phyloP scores from a whole-genome alignment of 1,139 yeast species.

The Saccharomycopsis crataegensis region DNA sequence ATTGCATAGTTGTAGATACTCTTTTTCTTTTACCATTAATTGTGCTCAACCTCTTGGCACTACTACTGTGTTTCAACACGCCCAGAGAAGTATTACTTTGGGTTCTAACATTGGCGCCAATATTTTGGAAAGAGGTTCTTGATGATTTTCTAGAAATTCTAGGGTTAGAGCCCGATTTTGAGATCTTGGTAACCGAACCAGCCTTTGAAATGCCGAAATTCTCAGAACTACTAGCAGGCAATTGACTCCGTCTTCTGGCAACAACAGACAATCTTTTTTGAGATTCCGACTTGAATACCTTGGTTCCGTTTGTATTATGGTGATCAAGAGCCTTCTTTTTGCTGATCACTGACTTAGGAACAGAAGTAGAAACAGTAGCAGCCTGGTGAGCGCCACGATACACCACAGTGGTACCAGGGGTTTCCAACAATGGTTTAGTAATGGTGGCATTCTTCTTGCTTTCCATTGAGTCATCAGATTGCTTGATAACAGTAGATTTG shows the following conservation, averaged over 20 bases:
- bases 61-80: neutral
- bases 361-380: too few species aligned
- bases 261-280: too few species aligned
- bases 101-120: neutral
- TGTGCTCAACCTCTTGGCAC: neutral
- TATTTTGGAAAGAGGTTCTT: neutral
- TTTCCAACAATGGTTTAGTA: neutral
- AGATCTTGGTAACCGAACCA: neutral
- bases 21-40: neutral
- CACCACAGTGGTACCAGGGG: too few species aligned
- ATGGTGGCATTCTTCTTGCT: neutral
- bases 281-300: too few species aligned
- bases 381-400: too few species aligned
- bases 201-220: neutral
- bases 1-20: neutral
- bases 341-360: too few species aligned
- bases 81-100: neutral
- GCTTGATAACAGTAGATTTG: too few species aligned
- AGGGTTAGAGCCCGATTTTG: slow-evolving; percentile 3
- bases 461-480: neutral
- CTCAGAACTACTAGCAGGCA: neutral
- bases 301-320: too few species aligned
- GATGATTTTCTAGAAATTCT: too few species aligned
- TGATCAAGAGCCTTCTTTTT: too few species aligned
- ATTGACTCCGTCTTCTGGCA: neutral